A percentile compares a stretch with the other conserved stretches of the same genome.
phyloP scores from a whole-genome alignment of 345 rosid genomes.

The Durio zibethinus region DNA sequence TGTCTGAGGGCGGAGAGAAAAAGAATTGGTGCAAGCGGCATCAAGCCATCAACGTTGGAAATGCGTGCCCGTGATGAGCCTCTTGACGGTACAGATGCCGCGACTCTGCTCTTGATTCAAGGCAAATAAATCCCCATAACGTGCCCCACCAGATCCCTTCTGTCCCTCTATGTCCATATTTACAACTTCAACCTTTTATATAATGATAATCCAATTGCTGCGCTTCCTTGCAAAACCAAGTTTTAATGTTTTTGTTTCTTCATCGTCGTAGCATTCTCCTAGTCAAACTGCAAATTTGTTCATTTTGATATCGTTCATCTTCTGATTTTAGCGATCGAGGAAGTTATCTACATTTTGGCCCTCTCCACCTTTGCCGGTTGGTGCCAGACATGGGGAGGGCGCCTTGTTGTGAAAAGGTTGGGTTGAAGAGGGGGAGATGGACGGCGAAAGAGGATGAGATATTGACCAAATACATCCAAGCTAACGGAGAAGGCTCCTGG shows the following conservation, averaged over 20 bases:
- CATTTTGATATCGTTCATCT: too few species aligned
- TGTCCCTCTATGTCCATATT: not conserved
- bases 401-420: slow-evolving; percentile 67
- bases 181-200: not conserved
- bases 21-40: not conserved
- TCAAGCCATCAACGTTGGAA: slow-evolving; percentile 25
- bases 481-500: slow-evolving; percentile 67
- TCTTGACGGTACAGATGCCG: slow-evolving; percentile 12
- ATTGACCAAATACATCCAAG: slow-evolving; percentile 42
- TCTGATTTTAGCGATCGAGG: not conserved
- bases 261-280: not conserved
- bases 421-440: slow-evolving; percentile 65
- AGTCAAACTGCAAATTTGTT: not conserved
- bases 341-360: not conserved
- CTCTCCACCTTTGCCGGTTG: not conserved
- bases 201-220: not conserved
- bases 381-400: slow-evolving; percentile 56
- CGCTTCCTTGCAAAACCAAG: not conserved
- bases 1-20: too few species aligned
- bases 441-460: slow-evolving; percentile 55
- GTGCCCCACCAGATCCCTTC: not conserved
- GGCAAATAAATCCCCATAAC: not conserved
- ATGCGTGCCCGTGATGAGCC: not conserved
- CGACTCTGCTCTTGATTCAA: not conserved
- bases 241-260: too few species aligned